Evolutionary conservation across 805 yeast species (phyloP).

Genomic region (Maudiozyma pseudohumilis): DNA sequence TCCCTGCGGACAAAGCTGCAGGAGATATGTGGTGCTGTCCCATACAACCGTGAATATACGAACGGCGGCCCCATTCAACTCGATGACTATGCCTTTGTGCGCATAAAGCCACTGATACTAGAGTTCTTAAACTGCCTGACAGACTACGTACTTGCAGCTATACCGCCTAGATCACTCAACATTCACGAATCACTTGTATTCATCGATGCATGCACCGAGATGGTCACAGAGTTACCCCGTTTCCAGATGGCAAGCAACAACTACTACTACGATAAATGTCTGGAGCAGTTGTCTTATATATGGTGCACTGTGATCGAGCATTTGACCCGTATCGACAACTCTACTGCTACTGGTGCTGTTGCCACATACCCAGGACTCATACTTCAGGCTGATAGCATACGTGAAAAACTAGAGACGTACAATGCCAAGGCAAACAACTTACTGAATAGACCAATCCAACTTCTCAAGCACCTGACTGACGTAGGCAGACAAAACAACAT

Average conservation of each 20-base stretch:
- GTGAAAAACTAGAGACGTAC: slow-evolving; percentile 16
- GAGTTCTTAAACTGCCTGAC: slow-evolving; percentile 28
- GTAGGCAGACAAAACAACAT: slow-evolving; percentile 7
- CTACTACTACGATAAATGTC: slow-evolving; percentile 29
- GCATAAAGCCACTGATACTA: slow-evolving; percentile 24
- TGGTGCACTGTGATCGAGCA: slow-evolving; percentile 27
- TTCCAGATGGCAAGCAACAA: slow-evolving; percentile 28
- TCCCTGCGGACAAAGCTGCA: slow-evolving; percentile 18
- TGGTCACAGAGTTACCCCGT: slow-evolving; percentile 24
- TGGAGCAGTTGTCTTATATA: slow-evolving; percentile 27
- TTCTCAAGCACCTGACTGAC: slow-evolving; percentile 10
- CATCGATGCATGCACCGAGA: slow-evolving; percentile 22
- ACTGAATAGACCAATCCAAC: slow-evolving; percentile 19
- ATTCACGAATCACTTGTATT: slow-evolving; percentile 22
- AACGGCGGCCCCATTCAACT: slow-evolving; percentile 8
- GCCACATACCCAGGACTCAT: too few relatives aligned
- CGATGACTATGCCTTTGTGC: slow-evolving; percentile 30
- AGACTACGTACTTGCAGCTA: slow-evolving; percentile 25
- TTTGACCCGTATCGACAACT: slow-evolving; percentile 15
- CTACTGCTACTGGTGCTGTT: too few relatives aligned
- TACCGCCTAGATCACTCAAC: slow-evolving; percentile 25
- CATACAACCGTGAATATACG: slow-evolving; percentile 21
- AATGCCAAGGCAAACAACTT: slow-evolving; percentile 19
- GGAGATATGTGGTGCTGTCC: slow-evolving; percentile 19
- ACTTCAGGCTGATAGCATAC: slow-evolving; percentile 13